These are phyloP conservation scores for Penicillium freii DNA, from an alignment of 2,329 filamentous ascomycete genomes.

Conservation along the genomic window DNA sequence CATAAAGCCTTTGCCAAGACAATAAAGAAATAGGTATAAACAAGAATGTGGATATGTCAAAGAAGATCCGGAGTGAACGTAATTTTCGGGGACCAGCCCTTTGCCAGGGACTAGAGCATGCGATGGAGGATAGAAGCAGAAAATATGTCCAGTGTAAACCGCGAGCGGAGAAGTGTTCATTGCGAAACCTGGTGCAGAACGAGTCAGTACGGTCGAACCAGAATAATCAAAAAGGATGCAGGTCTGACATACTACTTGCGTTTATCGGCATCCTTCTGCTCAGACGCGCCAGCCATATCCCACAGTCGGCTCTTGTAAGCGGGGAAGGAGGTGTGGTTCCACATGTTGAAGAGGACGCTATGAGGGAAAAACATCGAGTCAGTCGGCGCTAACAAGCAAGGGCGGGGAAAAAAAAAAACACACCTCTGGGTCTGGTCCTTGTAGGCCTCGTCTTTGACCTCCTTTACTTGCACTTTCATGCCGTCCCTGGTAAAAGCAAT, in stretches of 20 bases:
- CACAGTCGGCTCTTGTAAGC: slow-evolving; percentile 48
- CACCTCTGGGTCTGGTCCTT: slow-evolving; percentile 60
- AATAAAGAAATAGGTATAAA: background rate
- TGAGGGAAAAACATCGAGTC: background rate
- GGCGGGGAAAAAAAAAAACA: slow-evolving; percentile 3
- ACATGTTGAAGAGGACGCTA: slow-evolving; percentile 50
- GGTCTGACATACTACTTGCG: slow-evolving; percentile 25
- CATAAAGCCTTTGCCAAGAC: slow-evolving; percentile 9
- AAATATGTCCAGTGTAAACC: background rate
- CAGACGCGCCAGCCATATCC: slow-evolving; percentile 31
- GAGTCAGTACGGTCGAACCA: background rate
- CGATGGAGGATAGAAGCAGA: background rate
- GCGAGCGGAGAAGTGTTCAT: background rate
- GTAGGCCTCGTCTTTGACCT: slow-evolving; percentile 57
- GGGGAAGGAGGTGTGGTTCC: slow-evolving; percentile 49
- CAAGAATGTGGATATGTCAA: background rate
- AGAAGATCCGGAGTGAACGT: background rate
- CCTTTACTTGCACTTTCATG: slow-evolving; percentile 60
- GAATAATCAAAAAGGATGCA: background rate
- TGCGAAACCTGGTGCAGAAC: background rate
- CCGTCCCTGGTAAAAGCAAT: slow-evolving; percentile 60
- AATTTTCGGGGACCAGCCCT: background rate
- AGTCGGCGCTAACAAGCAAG: background rate
- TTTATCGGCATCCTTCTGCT: slow-evolving; percentile 24
- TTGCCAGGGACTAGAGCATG: background rate